Base-by-base conservation (phyloP, 345 rosid genomes). In the Aethionema arabicum region DNA sequence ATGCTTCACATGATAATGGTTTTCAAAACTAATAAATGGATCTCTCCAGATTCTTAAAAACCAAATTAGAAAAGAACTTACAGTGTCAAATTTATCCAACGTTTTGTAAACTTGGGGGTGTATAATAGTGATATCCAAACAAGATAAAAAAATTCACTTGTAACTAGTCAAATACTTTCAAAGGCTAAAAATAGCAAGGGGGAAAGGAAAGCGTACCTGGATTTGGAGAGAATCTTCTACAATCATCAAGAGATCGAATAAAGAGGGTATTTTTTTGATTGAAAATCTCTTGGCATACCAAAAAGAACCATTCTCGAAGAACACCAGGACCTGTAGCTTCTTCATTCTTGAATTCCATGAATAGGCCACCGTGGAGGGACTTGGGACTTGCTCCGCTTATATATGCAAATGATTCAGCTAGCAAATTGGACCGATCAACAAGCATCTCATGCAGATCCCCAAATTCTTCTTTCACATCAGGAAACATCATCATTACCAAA, bases 321-420 rank as follows among this genome's bases (percentile, higher is more conserved):
- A 89, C 99, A 58, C 95, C 99, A 49, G 99, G 87, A 72, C 99
- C 99, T 65, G 99, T 87, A 40, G 99, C 99, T 82, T 90, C 96
- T 82, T 93, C 99, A 49, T 87, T 87, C 66, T 90, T 87, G 69
- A 93, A 93, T 71, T 93, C 96, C 96, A 93, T 80, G 66, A 82
- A 85, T 56, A 93, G 77, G 61, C 92, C 85, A 69, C 86, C 76
- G 76, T 66, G 97, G 54, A 93, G 74, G 41, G 83, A 63, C 5
- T 84, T 87, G 43, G 80, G 82, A 5, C 77, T 81, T 7, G 97
- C 91, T 11, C 72, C 72, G n/a, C 66, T 59, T 42, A 93, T 83
- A 74, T 93, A 93, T 75, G 79, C 83, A 32, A 87, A 93, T 44
- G 99, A 90, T 69, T 93, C 97, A 15, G 91, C 65, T 81, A 93